phyloP scores from a whole-genome alignment of 2,329 filamentous ascomycete species.

The Colletotrichum sp. region DNA sequence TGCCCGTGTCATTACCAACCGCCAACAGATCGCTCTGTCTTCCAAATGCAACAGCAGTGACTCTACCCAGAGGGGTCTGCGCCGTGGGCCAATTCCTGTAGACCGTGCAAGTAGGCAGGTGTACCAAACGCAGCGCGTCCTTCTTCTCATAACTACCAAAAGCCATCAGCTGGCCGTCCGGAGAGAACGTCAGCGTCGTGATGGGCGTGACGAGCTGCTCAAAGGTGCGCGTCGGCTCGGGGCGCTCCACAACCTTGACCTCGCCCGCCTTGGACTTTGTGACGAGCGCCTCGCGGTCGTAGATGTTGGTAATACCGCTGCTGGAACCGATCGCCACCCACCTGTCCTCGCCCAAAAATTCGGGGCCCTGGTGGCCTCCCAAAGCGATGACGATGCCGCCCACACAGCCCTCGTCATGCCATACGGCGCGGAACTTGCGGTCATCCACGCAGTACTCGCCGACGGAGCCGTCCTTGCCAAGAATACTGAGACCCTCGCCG shows the following conservation, averaged over 20 bases:
- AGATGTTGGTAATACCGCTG: constrained; percentile 90
- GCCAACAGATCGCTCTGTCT: constrained; percentile 73
- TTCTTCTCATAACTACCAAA: constrained; percentile 89
- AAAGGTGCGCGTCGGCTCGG: constrained; percentile 74
- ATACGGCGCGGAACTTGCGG: constrained; percentile 76
- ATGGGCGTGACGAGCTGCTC: constrained; percentile 90
- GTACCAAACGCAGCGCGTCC: constrained; percentile 85
- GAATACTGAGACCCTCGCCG: constrained; percentile 80
- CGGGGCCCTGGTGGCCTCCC: constrained; percentile 70
- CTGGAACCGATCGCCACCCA: constrained; percentile 90
- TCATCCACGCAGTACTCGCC: constrained; percentile 82
- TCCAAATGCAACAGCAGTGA: constrained; percentile 76
- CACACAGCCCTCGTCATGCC: constrained; percentile 89
- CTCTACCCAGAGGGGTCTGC: constrained; percentile 84
- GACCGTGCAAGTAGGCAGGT: constrained; percentile 90
- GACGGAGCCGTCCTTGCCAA: constrained; percentile 86
- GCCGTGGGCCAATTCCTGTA: constrained; percentile 97
- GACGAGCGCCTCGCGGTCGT: constrained; percentile 77
- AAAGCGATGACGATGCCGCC: constrained; percentile 84
- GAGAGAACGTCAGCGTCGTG: constrained; percentile 80
- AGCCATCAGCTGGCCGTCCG: constrained; percentile 87
- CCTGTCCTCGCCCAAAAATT: constrained; percentile 74
- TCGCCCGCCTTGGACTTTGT: constrained; percentile 33
- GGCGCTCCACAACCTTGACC: constrained; percentile 66
- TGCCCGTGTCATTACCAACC: constrained; percentile 87